phyloP scores from a whole-genome alignment of 176 grass and related monocot species.

The Stipa capillata region DNA sequence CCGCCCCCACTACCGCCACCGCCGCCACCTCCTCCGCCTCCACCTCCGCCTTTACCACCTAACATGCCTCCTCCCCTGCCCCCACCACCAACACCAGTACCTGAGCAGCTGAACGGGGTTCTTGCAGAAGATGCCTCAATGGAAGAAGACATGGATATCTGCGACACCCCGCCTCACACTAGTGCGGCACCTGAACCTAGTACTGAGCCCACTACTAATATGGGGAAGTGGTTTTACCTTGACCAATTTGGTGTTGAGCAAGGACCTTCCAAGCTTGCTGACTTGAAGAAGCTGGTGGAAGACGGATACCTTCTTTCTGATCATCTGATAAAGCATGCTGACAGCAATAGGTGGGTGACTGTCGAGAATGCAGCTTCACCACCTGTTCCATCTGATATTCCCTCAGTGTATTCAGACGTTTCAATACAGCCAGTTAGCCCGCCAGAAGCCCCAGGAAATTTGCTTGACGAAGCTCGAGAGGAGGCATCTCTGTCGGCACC shows the following conservation, averaged over 20 bases:
- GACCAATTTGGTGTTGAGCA: slow-evolving; percentile 78
- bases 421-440: slow-evolving; percentile 38
- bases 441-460: slow-evolving; percentile 63
- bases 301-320: slow-evolving; percentile 86
- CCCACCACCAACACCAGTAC: slow-evolving; percentile 36
- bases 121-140: slow-evolving; percentile 54
- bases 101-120: slow-evolving; percentile 32
- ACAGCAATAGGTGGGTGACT: slow-evolving; percentile 75
- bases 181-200: slow-evolving; percentile 36
- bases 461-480: slow-evolving; percentile 56
- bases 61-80: slow-evolving; percentile 51
- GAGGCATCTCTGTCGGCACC: slow-evolving; percentile 34
- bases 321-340: slow-evolving; percentile 94
- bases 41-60: slow-evolving; percentile 56
- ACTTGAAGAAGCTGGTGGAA: slow-evolving; percentile 66
- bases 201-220: slow-evolving; percentile 22
- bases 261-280: slow-evolving; percentile 77
- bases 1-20: slow-evolving; percentile 58
- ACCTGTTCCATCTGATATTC: slow-evolving; percentile 41
- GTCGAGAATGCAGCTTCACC: slow-evolving; percentile 93
- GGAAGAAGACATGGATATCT: slow-evolving; percentile 99
- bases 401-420: slow-evolving; percentile 43
- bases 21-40: slow-evolving; percentile 35
- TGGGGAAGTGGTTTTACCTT: slow-evolving; percentile 88
- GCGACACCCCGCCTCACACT: slow-evolving; percentile 82